Percentiles rank a stretch among this genome's conserved stretches.
phyloP scores from a whole-genome alignment of 306 rosid genomes.

The Aeschynomene evenia region DNA sequence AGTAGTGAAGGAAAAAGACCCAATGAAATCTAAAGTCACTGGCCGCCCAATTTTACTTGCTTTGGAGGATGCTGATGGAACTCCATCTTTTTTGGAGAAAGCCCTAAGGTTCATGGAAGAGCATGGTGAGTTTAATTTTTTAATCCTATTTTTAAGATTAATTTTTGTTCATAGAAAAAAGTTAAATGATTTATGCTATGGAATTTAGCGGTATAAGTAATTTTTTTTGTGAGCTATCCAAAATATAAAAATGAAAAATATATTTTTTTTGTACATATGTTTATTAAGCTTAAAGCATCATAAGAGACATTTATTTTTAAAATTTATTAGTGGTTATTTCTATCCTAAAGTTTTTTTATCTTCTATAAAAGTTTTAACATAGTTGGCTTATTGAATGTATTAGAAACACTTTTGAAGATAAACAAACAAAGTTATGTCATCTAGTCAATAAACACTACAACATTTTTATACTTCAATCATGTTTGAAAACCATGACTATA shows the following conservation, averaged over 20 bases:
- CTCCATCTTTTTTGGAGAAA: constrained; percentile 94
- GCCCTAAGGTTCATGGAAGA: constrained; percentile 78
- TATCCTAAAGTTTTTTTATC: not conserved
- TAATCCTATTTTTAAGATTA: not conserved
- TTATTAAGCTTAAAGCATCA: not conserved
- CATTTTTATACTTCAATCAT: too few species aligned
- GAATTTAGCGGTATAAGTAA: not conserved
- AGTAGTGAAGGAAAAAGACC: constrained; percentile 70
- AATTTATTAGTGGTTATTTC: not conserved
- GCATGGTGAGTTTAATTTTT: constrained; percentile 56
- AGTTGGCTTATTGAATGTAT: not conserved
- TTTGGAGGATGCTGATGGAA: constrained; percentile 90
- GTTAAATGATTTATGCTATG: not conserved
- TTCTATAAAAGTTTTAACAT: not conserved
- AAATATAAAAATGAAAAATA: not conserved
- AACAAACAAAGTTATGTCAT: not conserved
- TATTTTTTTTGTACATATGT: not conserved
- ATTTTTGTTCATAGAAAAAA: not conserved
- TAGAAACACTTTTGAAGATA: not conserved
- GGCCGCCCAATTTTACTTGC: constrained; percentile 93
- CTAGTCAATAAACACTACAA: not conserved
- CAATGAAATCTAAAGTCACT: constrained; percentile 57
- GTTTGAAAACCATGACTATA: too few species aligned
- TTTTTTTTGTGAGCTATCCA: not conserved
- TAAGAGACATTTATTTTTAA: not conserved